Conservation (phyloP, 306 rosid species). For the Castanospermum australe region DNA sequence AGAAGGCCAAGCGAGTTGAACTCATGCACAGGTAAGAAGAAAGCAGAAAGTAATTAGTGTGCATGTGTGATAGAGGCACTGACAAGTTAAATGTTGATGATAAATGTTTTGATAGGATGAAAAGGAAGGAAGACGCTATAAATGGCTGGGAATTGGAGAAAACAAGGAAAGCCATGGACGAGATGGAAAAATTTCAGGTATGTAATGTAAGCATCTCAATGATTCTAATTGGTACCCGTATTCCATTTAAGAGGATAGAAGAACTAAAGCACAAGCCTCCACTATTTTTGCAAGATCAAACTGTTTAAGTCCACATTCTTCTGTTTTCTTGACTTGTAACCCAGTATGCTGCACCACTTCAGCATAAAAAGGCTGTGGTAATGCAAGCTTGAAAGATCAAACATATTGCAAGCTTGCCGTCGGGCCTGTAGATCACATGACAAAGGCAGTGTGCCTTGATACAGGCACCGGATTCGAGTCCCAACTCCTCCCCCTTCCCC, state of each 20-base stretch:
- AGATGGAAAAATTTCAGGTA: slow-evolving; percentile 67
- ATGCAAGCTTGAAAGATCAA: neutral
- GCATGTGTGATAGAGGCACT: neutral
- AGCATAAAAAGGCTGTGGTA: too few species aligned
- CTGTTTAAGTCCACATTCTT: too few species aligned
- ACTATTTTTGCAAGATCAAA: neutral
- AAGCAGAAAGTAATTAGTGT: neutral
- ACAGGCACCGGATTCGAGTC: too few species aligned
- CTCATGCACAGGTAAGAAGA: slow-evolving; percentile 49
- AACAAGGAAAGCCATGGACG: slow-evolving; percentile 49
- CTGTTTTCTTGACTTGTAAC: too few species aligned
- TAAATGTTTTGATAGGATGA: slow-evolving; percentile 37
- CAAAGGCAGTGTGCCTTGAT: too few species aligned
- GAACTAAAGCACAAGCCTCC: neutral
- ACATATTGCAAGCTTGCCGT: neutral
- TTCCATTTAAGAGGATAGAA: neutral
- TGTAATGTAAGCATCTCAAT: neutral
- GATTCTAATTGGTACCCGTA: neutral
- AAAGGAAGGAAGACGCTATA: slow-evolving; percentile 55
- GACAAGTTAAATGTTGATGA: neutral
- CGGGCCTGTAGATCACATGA: too few species aligned
- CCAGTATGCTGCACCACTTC: too few species aligned
- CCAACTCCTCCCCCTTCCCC: too few species aligned
- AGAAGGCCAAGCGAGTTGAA: slow-evolving; percentile 46
- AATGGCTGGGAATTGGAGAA: slow-evolving; percentile 59